Base-by-base conservation (phyloP, 306 rosid species). In the Quillaja saponaria region DNA sequence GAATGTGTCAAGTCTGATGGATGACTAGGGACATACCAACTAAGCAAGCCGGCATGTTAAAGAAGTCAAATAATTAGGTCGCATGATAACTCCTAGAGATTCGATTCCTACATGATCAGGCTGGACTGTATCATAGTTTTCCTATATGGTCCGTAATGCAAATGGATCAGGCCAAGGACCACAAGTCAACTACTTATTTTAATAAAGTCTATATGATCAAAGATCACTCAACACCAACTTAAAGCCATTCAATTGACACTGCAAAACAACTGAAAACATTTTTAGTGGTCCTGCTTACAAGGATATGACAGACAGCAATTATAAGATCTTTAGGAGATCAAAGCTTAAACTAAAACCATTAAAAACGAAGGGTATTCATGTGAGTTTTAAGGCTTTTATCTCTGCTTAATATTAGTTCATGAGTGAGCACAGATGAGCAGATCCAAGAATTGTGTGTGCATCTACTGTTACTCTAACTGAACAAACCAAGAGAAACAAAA, bases 151-250 rank as follows among this genome's bases (percentile, higher is more conserved):
- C 64, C 71, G 59, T 54, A 56, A 56, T 71, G 58, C 66, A 74
- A 79, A 53, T 71, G 55, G 66, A 55, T 44, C 61, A 56, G 50
- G 48, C 45, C 47, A 56, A 55, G 82, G 88, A 75, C 81, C 86
- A 87, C 83, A 48, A 68, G 56, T 64, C 82, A 66, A 81, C 76
- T 45, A 79, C 78, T 75, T 80, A 68, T 61, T 61, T 62, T 65
- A 74, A 39, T 74, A 79, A 52, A 78, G 73, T 87, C 82, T 66
- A 76, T 84, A 73, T 41, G 78, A 77, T 71, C 58, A 80, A 77
- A 72, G 65, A 74, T 68, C 71, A 69, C 66, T 64, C 61, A 67
- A 58, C 54, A 49, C 52, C 71, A 66, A 58, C 18, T 61, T 34
- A 60, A 56, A 74, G 76, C 42, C 78, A 66, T 69, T 25, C 31